A percentile compares a stretch with the other conserved stretches of the same genome.
phyloP scores from a whole-genome alignment of 2,329 filamentous ascomycete genomes.

The Fusarium udum region DNA sequence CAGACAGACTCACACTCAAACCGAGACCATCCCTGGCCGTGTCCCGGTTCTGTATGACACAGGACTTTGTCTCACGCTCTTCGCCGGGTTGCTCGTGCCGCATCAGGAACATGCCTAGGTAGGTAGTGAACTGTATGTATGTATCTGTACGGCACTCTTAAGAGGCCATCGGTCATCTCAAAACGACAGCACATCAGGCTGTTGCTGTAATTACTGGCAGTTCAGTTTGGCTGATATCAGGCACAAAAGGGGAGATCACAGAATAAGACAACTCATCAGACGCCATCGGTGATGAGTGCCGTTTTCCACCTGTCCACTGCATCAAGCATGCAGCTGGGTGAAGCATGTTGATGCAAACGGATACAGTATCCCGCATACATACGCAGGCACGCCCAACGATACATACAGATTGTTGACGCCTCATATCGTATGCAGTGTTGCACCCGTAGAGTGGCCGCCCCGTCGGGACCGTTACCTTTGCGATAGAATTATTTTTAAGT shows the following conservation, averaged over 20 bases:
- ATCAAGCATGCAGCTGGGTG: slow-evolving; percentile 18
- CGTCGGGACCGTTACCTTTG: slow-evolving; percentile 1
- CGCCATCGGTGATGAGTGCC: slow-evolving; percentile 13
- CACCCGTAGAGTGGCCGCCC: slow-evolving; percentile 17
- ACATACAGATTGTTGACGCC: slow-evolving; percentile 8
- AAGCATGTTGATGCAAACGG: slow-evolving; percentile 22
- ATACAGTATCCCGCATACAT: slow-evolving; percentile 20
- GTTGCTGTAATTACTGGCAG: not conserved
- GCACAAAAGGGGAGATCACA: slow-evolving; percentile 9
- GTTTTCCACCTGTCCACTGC: slow-evolving; percentile 11
- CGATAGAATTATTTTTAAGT: not conserved
- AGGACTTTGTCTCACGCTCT: slow-evolving; percentile 10
- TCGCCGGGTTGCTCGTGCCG: not conserved
- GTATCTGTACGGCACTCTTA: not conserved
- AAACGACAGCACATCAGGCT: slow-evolving; percentile 24
- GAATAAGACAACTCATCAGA: slow-evolving; percentile 31
- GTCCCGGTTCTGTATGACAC: slow-evolving; percentile 20
- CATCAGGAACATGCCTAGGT: not conserved
- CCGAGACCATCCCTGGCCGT: not conserved
- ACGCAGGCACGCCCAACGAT: slow-evolving; percentile 23
- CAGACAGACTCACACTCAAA: not conserved
- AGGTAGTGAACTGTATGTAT: not conserved
- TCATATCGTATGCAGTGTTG: slow-evolving; percentile 28
- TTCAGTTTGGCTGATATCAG: slow-evolving; percentile 8
- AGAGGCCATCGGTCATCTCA: slow-evolving; percentile 4